These are phyloP conservation scores for Nannochloropsis granulata DNA, from an alignment of 108 stramenopile species.

Conservation along the genomic window DNA sequence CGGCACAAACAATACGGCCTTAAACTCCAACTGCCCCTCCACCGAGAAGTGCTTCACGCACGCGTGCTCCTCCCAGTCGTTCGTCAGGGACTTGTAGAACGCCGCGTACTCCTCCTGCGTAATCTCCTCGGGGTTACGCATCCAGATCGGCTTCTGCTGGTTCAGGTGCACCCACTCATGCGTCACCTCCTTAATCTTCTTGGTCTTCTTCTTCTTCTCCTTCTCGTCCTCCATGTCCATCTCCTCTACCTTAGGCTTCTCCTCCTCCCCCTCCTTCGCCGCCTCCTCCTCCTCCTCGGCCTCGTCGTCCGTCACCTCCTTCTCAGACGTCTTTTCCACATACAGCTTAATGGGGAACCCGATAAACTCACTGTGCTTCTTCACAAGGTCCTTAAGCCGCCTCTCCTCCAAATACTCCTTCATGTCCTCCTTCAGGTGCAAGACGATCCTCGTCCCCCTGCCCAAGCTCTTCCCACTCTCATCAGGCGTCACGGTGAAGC, in stretches of 20 bases:
- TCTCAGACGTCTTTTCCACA: slow-evolving; percentile 98
- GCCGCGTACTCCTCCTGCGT: slow-evolving; percentile 97
- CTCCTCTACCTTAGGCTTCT: slow-evolving; percentile 85
- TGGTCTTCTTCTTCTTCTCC: slow-evolving; percentile 96
- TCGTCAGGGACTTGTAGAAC: slow-evolving; percentile 99
- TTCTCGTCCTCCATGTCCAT: slow-evolving; percentile 70
- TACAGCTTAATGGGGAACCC: slow-evolving; percentile 99
- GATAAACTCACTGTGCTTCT: slow-evolving; percentile 99
- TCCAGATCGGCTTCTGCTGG: slow-evolving; percentile 99
- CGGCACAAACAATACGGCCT: slow-evolving; percentile 91
- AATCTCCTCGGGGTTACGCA: slow-evolving; percentile 98
- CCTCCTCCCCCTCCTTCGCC: slow-evolving; percentile 51
- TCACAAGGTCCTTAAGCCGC: slow-evolving; percentile 94
- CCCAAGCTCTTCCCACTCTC: slow-evolving; percentile 46
- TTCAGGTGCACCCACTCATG: slow-evolving; percentile 99
- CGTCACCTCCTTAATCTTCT: slow-evolving; percentile 99
- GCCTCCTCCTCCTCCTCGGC: slow-evolving; percentile 91
- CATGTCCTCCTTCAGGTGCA: slow-evolving; percentile 99
- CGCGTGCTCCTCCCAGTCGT: slow-evolving; percentile 99
- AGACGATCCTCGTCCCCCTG: slow-evolving; percentile 95
- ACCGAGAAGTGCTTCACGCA: slow-evolving; percentile 99
- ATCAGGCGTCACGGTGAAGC: slow-evolving; percentile 75
- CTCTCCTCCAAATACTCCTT: slow-evolving; percentile 96
- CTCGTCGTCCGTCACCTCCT: slow-evolving; percentile 99
- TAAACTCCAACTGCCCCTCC: slow-evolving; percentile 99